Conservation (phyloP, 345 rosid genomes). For the Pelargonium nanum region DNA sequence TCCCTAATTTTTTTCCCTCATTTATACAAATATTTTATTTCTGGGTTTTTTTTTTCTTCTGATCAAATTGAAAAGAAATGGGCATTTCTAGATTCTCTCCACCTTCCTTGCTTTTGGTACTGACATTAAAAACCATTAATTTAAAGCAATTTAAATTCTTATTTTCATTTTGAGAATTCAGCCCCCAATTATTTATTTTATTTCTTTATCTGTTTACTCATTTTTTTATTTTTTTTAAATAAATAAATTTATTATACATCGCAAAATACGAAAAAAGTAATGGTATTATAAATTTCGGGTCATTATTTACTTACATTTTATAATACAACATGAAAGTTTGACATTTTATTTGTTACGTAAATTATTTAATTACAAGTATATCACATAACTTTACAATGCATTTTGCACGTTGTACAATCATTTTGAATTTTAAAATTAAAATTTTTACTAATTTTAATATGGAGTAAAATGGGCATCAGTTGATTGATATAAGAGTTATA, state of each 20-base stretch:
- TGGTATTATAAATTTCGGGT: no score
- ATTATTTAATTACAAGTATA: no score
- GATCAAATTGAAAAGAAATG: conserved; percentile 7
- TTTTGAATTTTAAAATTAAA: not conserved
- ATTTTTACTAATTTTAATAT: not conserved
- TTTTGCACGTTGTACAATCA: no score
- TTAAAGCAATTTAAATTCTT: not conserved
- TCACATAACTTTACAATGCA: no score
- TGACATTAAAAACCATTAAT: conserved; percentile 2
- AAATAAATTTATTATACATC: no score
- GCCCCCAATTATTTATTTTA: not conserved
- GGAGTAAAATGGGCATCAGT: no score
- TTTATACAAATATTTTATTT: not conserved
- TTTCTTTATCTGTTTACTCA: not conserved
- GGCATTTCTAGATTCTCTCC: conserved; percentile 54
- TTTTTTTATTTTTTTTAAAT: no score
- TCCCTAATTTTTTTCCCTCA: not conserved
- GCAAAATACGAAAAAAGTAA: no score
- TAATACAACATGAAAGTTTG: no score
- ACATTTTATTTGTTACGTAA: no score
- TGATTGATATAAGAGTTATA: no score
- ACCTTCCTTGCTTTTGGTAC: conserved; percentile 22
- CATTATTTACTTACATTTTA: no score
- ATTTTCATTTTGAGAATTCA: not conserved
- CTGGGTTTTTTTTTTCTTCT: conserved; percentile 1